These are phyloP conservation scores for Nadsonia starkeyi-henricii DNA, from an alignment of 1,139 yeast species.

Conservation along the genomic window DNA sequence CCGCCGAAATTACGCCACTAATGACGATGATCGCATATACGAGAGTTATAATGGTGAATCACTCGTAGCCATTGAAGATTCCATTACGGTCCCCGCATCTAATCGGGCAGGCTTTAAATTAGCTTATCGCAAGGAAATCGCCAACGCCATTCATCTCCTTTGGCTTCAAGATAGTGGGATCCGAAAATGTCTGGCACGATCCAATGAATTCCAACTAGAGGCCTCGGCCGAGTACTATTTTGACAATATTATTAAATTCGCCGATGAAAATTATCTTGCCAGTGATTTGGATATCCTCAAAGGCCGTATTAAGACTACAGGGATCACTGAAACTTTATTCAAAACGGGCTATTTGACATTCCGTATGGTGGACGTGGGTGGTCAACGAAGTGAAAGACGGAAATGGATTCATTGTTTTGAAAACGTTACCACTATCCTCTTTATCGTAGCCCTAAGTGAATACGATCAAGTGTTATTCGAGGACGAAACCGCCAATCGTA, in stretches of 20 bases:
- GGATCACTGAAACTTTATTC: slow-evolving; percentile 81
- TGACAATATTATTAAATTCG: slow-evolving; percentile 49
- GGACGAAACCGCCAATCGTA: slow-evolving; percentile 76
- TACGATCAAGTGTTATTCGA: slow-evolving; percentile 87
- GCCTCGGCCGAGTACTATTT: slow-evolving; percentile 70
- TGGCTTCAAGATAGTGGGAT: slow-evolving; percentile 66
- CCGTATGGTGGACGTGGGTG: slow-evolving; percentile 89
- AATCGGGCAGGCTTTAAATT: no score
- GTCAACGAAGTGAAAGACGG: slow-evolving; percentile 84
- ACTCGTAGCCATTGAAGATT: no score
- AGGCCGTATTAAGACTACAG: slow-evolving; percentile 91
- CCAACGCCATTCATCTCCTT: slow-evolving; percentile 48
- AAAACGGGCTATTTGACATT: slow-evolving; percentile 45
- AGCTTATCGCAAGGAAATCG: slow-evolving; percentile 32
- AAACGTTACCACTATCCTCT: slow-evolving; percentile 75
- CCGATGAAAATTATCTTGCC: slow-evolving; percentile 53
- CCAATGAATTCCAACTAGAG: slow-evolving; percentile 74
- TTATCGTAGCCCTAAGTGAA: slow-evolving; percentile 86
- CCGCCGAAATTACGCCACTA: no score
- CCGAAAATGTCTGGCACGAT: slow-evolving; percentile 40
- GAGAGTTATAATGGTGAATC: no score
- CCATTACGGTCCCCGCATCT: no score
- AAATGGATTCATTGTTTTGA: slow-evolving; percentile 97
- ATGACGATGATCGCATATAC: no score
- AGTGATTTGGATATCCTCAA: slow-evolving; percentile 70